These are phyloP conservation scores for Daldinia sp. DNA, from an alignment of 2,329 filamentous ascomycete species.

Conservation along the genomic window DNA sequence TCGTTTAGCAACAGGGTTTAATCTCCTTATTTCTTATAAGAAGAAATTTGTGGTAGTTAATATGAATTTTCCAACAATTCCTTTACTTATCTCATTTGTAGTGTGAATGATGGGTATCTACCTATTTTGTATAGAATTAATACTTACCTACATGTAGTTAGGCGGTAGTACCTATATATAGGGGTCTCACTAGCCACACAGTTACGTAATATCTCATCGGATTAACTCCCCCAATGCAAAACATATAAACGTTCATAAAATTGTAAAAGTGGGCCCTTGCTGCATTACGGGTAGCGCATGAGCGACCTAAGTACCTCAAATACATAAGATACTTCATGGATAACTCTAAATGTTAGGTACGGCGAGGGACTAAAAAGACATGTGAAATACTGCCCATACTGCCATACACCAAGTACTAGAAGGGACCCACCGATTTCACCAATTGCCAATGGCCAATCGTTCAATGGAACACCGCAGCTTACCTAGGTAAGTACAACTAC, in stretches of 20 bases:
- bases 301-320: not conserved
- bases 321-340: no score
- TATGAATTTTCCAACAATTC: no score
- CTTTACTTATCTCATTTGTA: no score
- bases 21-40: not conserved
- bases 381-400: not conserved
- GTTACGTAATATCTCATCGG: not conserved
- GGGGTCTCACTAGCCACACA: not conserved
- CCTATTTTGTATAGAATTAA: not conserved
- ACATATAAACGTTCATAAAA: not conserved
- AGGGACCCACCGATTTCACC: not conserved
- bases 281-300: not conserved
- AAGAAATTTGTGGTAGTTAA: not conserved
- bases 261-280: not conserved
- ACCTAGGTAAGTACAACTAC: not conserved
- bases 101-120: no score
- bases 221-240: not conserved
- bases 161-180: not conserved
- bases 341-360: not conserved
- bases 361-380: not conserved
- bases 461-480: not conserved
- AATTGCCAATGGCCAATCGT: not conserved
- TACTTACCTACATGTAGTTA: not conserved
- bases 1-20: no score
- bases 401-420: not conserved